phyloP scores from a whole-genome alignment of 306 rosid species.

The Fragaria iinumae region DNA sequence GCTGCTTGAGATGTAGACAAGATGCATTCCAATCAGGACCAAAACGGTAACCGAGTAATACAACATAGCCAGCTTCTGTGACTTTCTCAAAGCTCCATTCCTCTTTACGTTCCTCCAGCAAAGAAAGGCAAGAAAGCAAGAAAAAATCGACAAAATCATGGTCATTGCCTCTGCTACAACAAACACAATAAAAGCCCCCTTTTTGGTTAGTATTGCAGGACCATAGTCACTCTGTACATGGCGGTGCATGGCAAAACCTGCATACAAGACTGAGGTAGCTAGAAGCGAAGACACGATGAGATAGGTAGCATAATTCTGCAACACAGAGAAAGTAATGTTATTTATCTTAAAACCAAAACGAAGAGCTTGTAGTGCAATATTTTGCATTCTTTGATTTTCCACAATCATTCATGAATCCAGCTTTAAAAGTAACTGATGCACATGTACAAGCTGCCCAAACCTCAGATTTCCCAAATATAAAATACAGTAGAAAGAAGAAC shows the following conservation, averaged over 20 bases:
- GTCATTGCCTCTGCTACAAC: not conserved
- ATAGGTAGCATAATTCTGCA: not conserved
- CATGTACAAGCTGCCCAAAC: not conserved
- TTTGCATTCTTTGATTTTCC: not conserved
- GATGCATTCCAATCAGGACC: not conserved
- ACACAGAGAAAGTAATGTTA: not conserved
- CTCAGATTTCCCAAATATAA: not conserved
- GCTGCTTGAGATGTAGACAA: not conserved
- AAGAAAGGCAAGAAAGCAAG: not conserved
- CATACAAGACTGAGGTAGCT: not conserved
- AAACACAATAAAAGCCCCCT: not conserved
- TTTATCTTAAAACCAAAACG: not conserved
- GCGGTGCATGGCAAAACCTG: not conserved
- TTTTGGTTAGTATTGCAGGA: not conserved
- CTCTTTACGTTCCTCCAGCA: not conserved
- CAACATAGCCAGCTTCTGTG: not conserved
- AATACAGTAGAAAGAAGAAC: not conserved
- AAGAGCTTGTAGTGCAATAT: not conserved
- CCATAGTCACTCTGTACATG: constrained; percentile 4
- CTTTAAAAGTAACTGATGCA: not conserved
- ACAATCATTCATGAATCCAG: not conserved
- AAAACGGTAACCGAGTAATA: not conserved
- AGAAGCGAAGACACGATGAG: not conserved
- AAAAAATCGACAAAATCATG: not conserved
- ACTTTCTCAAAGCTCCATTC: not conserved